These are phyloP conservation scores for Ilex paraguariensis DNA, from an alignment of 305 asterid genomes.

Conservation along the genomic window DNA sequence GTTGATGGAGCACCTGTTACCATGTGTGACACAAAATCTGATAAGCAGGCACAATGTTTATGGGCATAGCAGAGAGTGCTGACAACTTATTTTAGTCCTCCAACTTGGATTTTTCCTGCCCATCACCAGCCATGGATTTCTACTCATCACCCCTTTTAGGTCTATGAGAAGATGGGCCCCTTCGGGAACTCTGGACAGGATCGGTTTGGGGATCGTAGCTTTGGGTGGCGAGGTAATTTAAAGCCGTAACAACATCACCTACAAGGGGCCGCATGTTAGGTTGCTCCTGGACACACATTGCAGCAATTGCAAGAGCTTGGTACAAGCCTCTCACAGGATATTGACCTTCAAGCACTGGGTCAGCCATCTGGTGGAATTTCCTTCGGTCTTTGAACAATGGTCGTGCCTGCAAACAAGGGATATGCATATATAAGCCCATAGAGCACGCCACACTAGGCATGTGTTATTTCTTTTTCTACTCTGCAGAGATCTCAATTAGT, in stretches of 20 bases:
- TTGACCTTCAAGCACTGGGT: constrained; percentile 1
- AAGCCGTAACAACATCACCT: constrained; percentile 1
- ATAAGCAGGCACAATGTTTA: constrained; percentile 11
- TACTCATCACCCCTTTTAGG: background rate
- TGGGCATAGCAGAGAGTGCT: too few relatives aligned
- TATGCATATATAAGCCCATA: too few relatives aligned
- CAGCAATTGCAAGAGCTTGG: constrained; percentile 1
- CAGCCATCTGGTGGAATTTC: background rate
- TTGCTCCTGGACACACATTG: constrained; percentile 4
- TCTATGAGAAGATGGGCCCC: background rate
- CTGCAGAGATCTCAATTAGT: constrained; percentile 1
- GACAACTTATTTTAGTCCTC: background rate
- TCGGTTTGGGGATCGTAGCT: background rate
- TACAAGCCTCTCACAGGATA: constrained; percentile 1
- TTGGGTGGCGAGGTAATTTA: background rate
- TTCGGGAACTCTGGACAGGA: background rate
- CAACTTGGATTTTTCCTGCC: background rate
- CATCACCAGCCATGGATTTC: background rate
- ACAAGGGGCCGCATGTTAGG: background rate
- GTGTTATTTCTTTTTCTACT: constrained; percentile 10
- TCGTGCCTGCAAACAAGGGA: background rate
- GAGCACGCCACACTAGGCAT: background rate
- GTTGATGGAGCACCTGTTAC: constrained; percentile 17
- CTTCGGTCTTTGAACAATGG: constrained; percentile 2
- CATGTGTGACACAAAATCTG: constrained; percentile 16